phyloP scores from a whole-genome alignment of 2,329 filamentous ascomycete genomes.

The Hymenoscyphus occultus region DNA sequence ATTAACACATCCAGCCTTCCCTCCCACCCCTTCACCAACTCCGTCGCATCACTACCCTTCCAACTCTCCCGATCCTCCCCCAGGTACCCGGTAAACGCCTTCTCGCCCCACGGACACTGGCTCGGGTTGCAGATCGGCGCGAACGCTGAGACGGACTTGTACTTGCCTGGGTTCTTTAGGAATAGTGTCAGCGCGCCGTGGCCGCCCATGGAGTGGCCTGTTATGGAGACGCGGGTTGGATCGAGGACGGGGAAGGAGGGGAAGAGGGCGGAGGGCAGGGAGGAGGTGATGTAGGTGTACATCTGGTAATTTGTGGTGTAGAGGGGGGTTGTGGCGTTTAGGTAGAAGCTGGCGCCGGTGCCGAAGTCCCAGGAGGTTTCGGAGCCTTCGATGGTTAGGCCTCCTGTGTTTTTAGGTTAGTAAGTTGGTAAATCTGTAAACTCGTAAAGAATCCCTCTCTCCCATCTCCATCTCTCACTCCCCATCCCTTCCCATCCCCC shows the following conservation, averaged over 20 bases:
- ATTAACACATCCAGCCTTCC: conserved; percentile 72
- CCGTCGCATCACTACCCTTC: conserved; percentile 88
- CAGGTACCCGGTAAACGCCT: conserved; percentile 90
- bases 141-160: conserved; percentile 85
- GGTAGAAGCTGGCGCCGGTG: conserved; percentile 87
- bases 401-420: conserved; percentile 47
- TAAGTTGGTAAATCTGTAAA: background rate
- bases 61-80: conserved; percentile 74
- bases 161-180: conserved; percentile 86
- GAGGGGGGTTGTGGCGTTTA: conserved; percentile 76
- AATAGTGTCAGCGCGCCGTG: conserved; percentile 92
- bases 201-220: conserved; percentile 95
- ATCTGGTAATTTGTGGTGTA: conserved; percentile 83
- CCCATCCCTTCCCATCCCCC: background rate
- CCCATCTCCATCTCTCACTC: too few species aligned
- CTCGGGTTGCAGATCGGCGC: conserved; percentile 86
- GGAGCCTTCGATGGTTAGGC: conserved; percentile 76
- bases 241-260: conserved; percentile 71
- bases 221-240: conserved; percentile 69
- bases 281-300: conserved; percentile 87
- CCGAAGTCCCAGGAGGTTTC: conserved; percentile 91
- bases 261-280: conserved; percentile 80
- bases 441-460: too few species aligned
- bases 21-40: conserved; percentile 76
- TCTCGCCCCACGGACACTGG: conserved; percentile 89